Conservation (phyloP, 257 asterid species). For the Nicotiana undulata region DNA sequence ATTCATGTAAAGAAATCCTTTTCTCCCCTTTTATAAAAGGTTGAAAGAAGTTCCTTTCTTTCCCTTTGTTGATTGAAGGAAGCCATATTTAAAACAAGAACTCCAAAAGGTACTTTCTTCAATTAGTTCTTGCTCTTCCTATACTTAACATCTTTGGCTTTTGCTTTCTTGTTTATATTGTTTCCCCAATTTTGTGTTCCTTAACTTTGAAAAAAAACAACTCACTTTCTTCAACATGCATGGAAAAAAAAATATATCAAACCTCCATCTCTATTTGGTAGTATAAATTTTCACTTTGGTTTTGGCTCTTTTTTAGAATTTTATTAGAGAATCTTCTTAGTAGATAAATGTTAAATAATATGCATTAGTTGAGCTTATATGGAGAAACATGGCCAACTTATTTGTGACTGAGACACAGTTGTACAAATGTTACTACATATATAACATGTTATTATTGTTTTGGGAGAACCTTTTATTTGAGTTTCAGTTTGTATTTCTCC, state of each 20-base stretch:
- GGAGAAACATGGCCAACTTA: no score
- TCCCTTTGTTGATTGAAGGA: not conserved
- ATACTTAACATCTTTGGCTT: not conserved
- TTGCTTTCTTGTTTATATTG: not conserved
- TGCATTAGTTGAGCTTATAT: not conserved
- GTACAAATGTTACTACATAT: no score
- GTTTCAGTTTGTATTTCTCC: not conserved
- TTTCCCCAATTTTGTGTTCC: not conserved
- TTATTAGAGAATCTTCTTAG: not conserved
- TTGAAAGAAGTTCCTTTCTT: not conserved
- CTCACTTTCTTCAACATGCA: not conserved
- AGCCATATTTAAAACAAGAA: not conserved
- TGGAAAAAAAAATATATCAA: no score
- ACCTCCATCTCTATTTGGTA: not conserved
- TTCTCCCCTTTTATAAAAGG: not conserved
- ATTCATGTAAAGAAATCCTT: not conserved
- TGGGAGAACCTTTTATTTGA: not conserved
- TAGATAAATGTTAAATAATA: not conserved
- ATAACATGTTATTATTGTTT: not conserved
- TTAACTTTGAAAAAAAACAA: not conserved
- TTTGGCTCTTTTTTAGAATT: no score
- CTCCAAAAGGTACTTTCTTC: constrained; percentile 4
- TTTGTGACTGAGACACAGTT: no score
- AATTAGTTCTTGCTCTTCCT: not conserved
- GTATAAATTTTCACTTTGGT: no score